phyloP scores from a whole-genome alignment of 495 filamentous ascomycete species.

The Trypethelium eluteriae region DNA sequence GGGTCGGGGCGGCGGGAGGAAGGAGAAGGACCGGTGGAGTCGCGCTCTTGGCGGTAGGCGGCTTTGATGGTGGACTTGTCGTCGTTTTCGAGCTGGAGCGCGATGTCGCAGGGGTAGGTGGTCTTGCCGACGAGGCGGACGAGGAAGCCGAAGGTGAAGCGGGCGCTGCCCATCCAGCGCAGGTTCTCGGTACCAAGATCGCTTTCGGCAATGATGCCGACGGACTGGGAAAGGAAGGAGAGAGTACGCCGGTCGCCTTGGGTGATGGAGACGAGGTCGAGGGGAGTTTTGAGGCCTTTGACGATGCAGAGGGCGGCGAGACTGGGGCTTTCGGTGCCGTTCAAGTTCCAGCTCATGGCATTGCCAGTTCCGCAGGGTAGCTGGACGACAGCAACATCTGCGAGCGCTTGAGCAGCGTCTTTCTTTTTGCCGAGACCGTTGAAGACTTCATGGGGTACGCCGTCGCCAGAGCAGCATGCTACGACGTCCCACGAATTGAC shows the following conservation, averaged over 20 bases:
- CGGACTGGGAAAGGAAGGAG: conserved; percentile 84
- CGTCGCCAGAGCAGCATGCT: conserved; percentile 86
- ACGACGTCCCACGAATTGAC: conserved; percentile 73
- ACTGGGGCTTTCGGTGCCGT: conserved; percentile 68
- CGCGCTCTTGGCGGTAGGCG: conserved; percentile 53
- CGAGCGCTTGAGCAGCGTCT: conserved; percentile 67
- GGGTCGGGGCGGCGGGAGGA: conserved; percentile 2
- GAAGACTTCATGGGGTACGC: conserved; percentile 86
- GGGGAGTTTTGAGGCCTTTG: conserved; percentile 71
- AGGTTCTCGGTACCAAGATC: conserved; percentile 86
- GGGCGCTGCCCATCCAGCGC: conserved; percentile 79
- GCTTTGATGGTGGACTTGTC: conserved; percentile 67
- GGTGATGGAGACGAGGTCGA: conserved; percentile 83
- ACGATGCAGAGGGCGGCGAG: conserved; percentile 72
- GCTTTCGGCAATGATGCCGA: conserved; percentile 81
- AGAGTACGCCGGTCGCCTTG: conserved; percentile 64
- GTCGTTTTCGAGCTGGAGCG: conserved; percentile 70
- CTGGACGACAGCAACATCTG: conserved; percentile 75
- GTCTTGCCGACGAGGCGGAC: conserved; percentile 61
- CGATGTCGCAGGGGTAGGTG: conserved; percentile 81
- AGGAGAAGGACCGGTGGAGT: conserved; percentile 28
- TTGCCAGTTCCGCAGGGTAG: conserved; percentile 91
- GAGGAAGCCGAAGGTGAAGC: conserved; percentile 80
- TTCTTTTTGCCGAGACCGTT: conserved; percentile 74
- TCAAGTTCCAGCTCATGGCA: conserved; percentile 83